These are phyloP conservation scores for Allium sativum DNA, from an alignment of 106 monocot species.

Conservation along the genomic window DNA sequence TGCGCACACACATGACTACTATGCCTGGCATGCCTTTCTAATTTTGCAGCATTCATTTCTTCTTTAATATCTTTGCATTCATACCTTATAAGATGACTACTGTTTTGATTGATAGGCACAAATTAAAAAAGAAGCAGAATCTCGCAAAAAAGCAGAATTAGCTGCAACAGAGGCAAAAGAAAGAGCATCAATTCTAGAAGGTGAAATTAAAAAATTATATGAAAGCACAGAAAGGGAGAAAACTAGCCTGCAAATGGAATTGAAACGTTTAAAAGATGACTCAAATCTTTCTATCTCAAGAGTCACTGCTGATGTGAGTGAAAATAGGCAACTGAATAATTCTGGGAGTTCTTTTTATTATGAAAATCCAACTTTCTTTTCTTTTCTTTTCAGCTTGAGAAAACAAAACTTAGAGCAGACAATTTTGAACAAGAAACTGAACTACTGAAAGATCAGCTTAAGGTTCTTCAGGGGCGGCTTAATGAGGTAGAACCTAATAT, in stretches of 20 bases:
- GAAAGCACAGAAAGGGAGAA: slow-evolving; percentile 47
- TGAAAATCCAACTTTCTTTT: slow-evolving; percentile 1
- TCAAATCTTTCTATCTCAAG: slow-evolving; percentile 35
- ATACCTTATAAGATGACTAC: not conserved
- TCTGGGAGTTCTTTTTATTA: not conserved
- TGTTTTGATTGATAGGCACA: slow-evolving; percentile 18
- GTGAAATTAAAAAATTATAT: slow-evolving; percentile 26
- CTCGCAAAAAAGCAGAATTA: slow-evolving; percentile 24
- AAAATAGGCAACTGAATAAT: not conserved
- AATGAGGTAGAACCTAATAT: slow-evolving; percentile 23
- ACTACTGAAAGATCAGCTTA: slow-evolving; percentile 34
- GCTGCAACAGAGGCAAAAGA: slow-evolving; percentile 24
- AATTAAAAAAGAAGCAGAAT: slow-evolving; percentile 42
- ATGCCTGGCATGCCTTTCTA: no score
- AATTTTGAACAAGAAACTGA: slow-evolving; percentile 36
- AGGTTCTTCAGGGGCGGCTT: slow-evolving; percentile 29
- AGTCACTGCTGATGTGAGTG: slow-evolving; percentile 32
- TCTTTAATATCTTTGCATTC: no score
- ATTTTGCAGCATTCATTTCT: no score
- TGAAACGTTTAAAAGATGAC: slow-evolving; percentile 35
- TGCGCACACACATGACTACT: no score
- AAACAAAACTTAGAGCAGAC: slow-evolving; percentile 36
- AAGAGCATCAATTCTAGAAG: slow-evolving; percentile 27
- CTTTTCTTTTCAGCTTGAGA: slow-evolving; percentile 36
- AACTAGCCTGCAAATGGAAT: slow-evolving; percentile 23